These are phyloP conservation scores for Leccinum truebloodii DNA, from an alignment of 768 basidiomycete genomes.

Conservation along the genomic window DNA sequence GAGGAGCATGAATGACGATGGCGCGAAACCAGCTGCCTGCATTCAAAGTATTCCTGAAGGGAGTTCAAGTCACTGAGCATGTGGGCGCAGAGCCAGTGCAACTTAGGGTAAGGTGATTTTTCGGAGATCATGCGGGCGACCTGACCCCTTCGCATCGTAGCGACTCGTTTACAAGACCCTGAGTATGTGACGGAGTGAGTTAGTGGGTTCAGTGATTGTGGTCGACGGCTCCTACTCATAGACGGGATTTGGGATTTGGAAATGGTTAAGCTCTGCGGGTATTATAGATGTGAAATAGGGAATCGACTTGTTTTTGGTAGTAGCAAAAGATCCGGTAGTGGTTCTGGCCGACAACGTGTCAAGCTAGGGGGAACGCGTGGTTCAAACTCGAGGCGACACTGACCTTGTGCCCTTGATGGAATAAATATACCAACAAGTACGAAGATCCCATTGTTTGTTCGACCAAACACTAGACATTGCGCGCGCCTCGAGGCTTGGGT, in stretches of 20 bases:
- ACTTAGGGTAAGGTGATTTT: slow-evolving; percentile 23
- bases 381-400: slow-evolving; percentile 21
- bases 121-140: slow-evolving; percentile 8
- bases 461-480: slow-evolving; percentile 29
- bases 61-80: slow-evolving; percentile 31
- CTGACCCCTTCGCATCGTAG: slow-evolving; percentile 25
- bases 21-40: slow-evolving; percentile 26
- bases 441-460: slow-evolving; percentile 26
- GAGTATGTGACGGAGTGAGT: slow-evolving; percentile 23
- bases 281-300: slow-evolving; percentile 24
- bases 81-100: slow-evolving; percentile 29
- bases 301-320: slow-evolving; percentile 2
- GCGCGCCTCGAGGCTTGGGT: slow-evolving; percentile 33
- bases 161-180: slow-evolving; percentile 32
- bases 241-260: slow-evolving; percentile 14
- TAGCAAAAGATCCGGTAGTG: not conserved
- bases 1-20: slow-evolving; percentile 22
- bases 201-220: slow-evolving; percentile 9
- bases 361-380: slow-evolving; percentile 7
- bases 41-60: slow-evolving; percentile 34
- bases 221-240: slow-evolving; percentile 19
- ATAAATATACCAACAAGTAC: not conserved
- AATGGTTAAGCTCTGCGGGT: slow-evolving; percentile 7
- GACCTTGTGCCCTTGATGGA: slow-evolving; percentile 12
- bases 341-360: slow-evolving; percentile 22